Evolutionary conservation across 225 moss, liverwort and hornwort species (phyloP).

Genomic region (Thuidium tamariscinum): DNA sequence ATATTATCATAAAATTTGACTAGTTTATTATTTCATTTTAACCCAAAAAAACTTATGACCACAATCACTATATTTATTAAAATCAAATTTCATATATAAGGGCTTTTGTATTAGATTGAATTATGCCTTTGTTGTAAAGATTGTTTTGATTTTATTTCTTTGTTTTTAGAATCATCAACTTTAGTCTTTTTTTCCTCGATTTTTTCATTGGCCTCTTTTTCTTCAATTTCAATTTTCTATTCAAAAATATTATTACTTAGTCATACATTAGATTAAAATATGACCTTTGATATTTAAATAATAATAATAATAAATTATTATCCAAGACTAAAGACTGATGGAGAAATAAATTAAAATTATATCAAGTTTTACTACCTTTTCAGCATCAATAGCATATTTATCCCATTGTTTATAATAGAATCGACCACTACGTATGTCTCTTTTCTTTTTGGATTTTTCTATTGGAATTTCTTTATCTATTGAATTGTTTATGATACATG

Average conservation of each 20-base stretch:
- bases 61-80: not conserved
- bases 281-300: not conserved
- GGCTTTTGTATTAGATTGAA: not conserved
- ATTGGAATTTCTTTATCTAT: not conserved
- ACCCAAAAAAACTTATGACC: too few species aligned
- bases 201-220: not conserved
- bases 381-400: not conserved
- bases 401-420: constrained; percentile 34
- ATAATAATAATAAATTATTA: too few species aligned
- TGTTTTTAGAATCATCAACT: not conserved
- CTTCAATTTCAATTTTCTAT: not conserved
- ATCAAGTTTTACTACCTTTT: not conserved
- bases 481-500: not conserved
- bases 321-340: not conserved
- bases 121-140: not conserved
- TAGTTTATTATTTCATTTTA: not conserved
- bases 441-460: not conserved
- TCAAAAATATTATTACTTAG: not conserved
- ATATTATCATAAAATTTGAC: not conserved
- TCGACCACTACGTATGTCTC: constrained; percentile 8
- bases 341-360: not conserved
- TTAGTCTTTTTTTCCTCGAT: not conserved
- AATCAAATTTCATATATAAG: not conserved
- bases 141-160: not conserved
- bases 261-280: not conserved